These are phyloP conservation scores for Hortiboletus flavorubellus DNA, from an alignment of 768 basidiomycete genomes.

Conservation along the genomic window DNA sequence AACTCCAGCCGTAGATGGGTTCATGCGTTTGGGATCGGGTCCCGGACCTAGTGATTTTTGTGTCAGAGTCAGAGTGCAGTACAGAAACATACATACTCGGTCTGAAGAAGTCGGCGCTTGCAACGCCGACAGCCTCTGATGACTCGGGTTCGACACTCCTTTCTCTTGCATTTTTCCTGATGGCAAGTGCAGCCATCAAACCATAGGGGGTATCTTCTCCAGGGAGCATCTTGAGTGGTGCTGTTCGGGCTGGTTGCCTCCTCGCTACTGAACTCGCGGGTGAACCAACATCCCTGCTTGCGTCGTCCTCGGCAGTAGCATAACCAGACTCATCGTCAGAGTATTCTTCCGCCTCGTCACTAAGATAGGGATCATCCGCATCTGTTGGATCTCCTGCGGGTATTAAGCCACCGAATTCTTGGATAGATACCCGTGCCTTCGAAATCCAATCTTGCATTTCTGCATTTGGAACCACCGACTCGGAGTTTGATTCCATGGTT, in stretches of 20 bases:
- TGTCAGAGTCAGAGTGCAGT: neutral
- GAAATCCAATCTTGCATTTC: conserved; percentile 76
- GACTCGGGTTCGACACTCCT: conserved; percentile 43
- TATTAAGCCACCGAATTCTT: conserved; percentile 66
- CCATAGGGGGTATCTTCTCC: conserved; percentile 66
- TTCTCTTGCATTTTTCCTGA: conserved; percentile 43
- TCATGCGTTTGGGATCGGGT: conserved; percentile 39
- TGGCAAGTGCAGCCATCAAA: conserved; percentile 63
- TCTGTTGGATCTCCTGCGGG: conserved; percentile 59
- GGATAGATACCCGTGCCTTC: conserved; percentile 65
- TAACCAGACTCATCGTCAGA: conserved; percentile 38
- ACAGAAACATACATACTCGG: conserved; percentile 42
- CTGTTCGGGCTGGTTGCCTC: conserved; percentile 38
- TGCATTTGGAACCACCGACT: conserved; percentile 39
- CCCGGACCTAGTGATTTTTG: conserved; percentile 36
- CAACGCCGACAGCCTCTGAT: conserved; percentile 59
- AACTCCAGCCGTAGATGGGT: conserved; percentile 40
- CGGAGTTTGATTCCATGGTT: conserved; percentile 23
- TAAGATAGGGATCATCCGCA: conserved; percentile 35
- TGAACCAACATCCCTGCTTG: conserved; percentile 27
- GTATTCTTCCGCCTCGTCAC: conserved; percentile 34
- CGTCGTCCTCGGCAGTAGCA: conserved; percentile 20
- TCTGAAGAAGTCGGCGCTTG: conserved; percentile 64
- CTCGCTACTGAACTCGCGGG: conserved; percentile 34
- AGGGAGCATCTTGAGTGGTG: conserved; percentile 53